Evolutionary conservation across 2,329 filamentous ascomycete genomes (phyloP), one percentile per base, ranked within the genome.

Genomic region (Colletotrichum sp.): DNA sequence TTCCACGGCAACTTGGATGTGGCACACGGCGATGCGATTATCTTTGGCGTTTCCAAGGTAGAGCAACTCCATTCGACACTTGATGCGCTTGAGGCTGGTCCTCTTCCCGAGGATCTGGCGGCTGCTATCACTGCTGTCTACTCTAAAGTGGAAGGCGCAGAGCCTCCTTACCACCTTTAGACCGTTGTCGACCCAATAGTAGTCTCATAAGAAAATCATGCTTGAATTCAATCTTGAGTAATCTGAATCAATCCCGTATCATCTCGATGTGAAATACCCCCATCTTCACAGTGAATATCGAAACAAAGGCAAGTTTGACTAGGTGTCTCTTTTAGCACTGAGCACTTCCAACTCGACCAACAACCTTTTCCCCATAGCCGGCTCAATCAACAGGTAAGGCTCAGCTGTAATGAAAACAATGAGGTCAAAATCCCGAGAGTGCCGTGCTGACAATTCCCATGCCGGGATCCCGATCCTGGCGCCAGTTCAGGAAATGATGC

Each of bases 381-480:
- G 6, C 10, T 22, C n/a, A 52, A 52, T 0, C 43, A 13, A 52
- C n/a, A 13, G 10, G 10, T 13, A 22, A 52, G 10, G 43, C 22
- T 22, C 22, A 22, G 22, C 43, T 52, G 6, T 13, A 10, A 22
- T 13, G 6, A 22, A 22, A 1, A 22, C n/a, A 52, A 22, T 22
- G 43, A 22, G 6, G 10, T 22, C n/a, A 1, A 52, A 22, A 8
- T 22, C 10, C 43, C n/a, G 43, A 4, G 9, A 22, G 10, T 52
- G 10, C 43, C 43, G n/a, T 52, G 43, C 43, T 52, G n/a, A 52
- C 10, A 52, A 22, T 52, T 52, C 2, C 10, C 4, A 13, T 52
- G 43, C 43, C 43, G 43, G 43, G 43, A 52, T 52, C 43, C 43
- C 43, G 43, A 52, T 52, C 43, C 43, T 52, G n/a, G 43, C 43